Base-by-base conservation (phyloP, 768 basidiomycete genomes). In the Mycena polygramma region DNA sequence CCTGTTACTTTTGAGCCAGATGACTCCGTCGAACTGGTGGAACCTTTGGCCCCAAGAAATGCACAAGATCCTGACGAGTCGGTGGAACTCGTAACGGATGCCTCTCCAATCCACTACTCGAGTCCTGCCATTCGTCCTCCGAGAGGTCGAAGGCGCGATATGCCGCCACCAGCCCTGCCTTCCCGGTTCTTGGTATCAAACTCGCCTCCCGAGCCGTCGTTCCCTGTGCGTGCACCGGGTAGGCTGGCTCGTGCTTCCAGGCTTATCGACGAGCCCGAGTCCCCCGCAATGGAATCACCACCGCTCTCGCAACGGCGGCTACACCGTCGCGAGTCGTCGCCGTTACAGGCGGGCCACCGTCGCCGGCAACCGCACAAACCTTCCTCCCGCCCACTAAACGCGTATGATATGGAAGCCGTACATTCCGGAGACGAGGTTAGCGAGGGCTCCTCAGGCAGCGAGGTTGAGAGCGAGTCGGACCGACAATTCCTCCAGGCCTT, bases 341-440 rank as follows among this genome's bases (percentile, higher is more conserved):
- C 81, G 2, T 75, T 77, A 41, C 37, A 41, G 36, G 10, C 45
- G 49, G n/a, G 22, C 3, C 52, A 13, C 19, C 58, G 24, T 19
- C 58, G 57, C 35, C 49, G 11, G 66, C 70, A 74, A 73, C 35
- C 26, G 58, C 43, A 73, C 48, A 70, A 60, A 67, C 65, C 49
- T 73, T 41, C 63, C 26, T 53, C 59, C 51, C 71, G 76, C 61
- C 52, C 45, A 43, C 68, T 67, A 51, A 70, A 73, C 39, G 24
- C 90, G 76, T 83, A 94, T 60, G 93, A 94, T 73, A 83, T 88
- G 41, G 91, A 91, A 76, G 94, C 94, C 4, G 79, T 79, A 20
- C 94, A 95, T 74, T 96, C 95, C 11, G 94, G 94, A 22, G 93
- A 94, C 66, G 94, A 95, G 75, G 83, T 84, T 63, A 91, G 91